Evolutionary conservation across 2,329 filamentous ascomycete species (phyloP).

Genomic region (Talaromyces verruculosus): DNA sequence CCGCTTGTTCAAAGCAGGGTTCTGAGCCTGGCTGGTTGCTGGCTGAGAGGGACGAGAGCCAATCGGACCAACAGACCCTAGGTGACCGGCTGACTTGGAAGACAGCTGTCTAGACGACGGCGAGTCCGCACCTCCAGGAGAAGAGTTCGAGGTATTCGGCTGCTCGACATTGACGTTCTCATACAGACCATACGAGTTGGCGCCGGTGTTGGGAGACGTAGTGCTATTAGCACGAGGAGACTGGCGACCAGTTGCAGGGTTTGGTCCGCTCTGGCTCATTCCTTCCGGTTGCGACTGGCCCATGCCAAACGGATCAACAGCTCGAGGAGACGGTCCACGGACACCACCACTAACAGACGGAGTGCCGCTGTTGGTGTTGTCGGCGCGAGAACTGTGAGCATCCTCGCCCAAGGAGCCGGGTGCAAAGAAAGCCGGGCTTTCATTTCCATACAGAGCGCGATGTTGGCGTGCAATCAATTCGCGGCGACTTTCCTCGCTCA

Average conservation of each 20-base stretch:
- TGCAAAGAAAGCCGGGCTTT: constrained; percentile 65
- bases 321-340: constrained; percentile 76
- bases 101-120: constrained; percentile 68
- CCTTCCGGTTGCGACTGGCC: constrained; percentile 54
- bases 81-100: constrained; percentile 51
- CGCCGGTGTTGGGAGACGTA: constrained; percentile 64
- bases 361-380: constrained; percentile 64
- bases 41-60: constrained; percentile 77
- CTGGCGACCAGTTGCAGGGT: constrained; percentile 44
- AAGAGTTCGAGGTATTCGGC: constrained; percentile 78
- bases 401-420: constrained; percentile 68
- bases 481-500: constrained; percentile 94
- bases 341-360: constrained; percentile 59
- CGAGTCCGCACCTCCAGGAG: constrained; percentile 70
- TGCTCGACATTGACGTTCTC: constrained; percentile 61
- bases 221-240: constrained; percentile 71
- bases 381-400: constrained; percentile 56
- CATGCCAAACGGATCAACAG: constrained; percentile 68
- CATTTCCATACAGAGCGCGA: constrained; percentile 84
- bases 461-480: constrained; percentile 95
- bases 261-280: constrained; percentile 49
- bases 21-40: constrained; percentile 47
- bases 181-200: constrained; percentile 57
- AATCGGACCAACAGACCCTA: constrained; percentile 79
- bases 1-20: constrained; percentile 69